Evolutionary conservation across 441 rosid genomes (phyloP), one percentile per base, ranked within the genome.

Genomic region (Capsella rubella): DNA sequence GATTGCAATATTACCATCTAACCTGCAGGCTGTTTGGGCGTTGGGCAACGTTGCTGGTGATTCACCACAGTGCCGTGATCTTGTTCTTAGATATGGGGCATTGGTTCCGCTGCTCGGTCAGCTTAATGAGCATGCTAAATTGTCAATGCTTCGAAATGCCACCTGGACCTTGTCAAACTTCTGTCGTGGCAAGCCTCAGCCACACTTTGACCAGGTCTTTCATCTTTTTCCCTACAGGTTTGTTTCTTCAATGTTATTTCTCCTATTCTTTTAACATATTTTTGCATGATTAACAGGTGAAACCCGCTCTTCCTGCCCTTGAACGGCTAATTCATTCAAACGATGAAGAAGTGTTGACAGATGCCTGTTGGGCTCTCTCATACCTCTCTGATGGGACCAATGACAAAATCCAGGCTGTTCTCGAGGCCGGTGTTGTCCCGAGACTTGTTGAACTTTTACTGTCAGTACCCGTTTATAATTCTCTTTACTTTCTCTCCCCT

Each of bases 131-230:
- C 87, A 85, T 78, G 89, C 93, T 32, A 89, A 91, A 74, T 86
- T 91, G 52, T 90, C 98, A 1, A 93, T 93, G 97, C 89, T 91
- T 50, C 86, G 95, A 74, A 93, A 91, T 86, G 97, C 96, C 69
- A 91, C 98, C 29, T 93, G 98, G 98, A 93, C 96, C 3, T 88
- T 93, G n/a, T 91, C 96, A 16, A 91, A 88, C 78, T 93, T 93
- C 56, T 93, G 97, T 31, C 77, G 97, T 47, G 98, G 97, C 76
- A 93, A 93, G 81, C 98, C 98, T 63, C 97, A 86, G 55, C 96
- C 97, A 67, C 68, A 78, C n/a, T 93, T 93, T 80, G 96, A 93
- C 54, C 88, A 86, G 94, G 98, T 90, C 67, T 63, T 68, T 14
- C 9, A 43, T 45, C 49, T 9, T 45, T 15, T 50, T 13, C 2